A percentile compares a stretch with the other conserved stretches of the same genome.
phyloP scores from a whole-genome alignment of 2,329 filamentous ascomycete species.

The Fusarium pseudonygamai region DNA sequence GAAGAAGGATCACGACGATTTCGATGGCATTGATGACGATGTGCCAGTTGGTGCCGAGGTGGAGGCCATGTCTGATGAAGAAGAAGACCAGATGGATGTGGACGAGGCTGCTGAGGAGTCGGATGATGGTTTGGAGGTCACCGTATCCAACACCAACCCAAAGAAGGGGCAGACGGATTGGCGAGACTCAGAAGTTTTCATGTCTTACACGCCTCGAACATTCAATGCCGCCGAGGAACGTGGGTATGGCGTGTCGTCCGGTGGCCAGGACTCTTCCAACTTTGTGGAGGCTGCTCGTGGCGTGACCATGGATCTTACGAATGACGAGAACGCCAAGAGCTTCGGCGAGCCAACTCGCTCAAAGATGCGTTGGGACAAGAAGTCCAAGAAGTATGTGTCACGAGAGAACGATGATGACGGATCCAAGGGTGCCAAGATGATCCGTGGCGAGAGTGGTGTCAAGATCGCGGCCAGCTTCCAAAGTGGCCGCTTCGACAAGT shows the following conservation, averaged over 20 bases:
- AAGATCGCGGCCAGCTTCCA: slow-evolving; percentile 96
- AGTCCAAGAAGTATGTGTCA: slow-evolving; percentile 92
- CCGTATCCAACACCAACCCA: slow-evolving; percentile 68
- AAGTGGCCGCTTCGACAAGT: slow-evolving; percentile 90
- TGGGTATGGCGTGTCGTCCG: slow-evolving; percentile 91
- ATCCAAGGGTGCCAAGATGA: slow-evolving; percentile 74
- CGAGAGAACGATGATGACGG: slow-evolving; percentile 95
- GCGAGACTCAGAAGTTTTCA: slow-evolving; percentile 91
- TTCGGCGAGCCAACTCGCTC: slow-evolving; percentile 81
- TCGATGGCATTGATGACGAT: slow-evolving; percentile 46
- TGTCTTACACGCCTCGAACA: slow-evolving; percentile 90
- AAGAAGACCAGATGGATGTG: slow-evolving; percentile 50
- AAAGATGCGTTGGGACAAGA: slow-evolving; percentile 95
- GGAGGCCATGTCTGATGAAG: slow-evolving; percentile 41
- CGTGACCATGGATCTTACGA: slow-evolving; percentile 90
- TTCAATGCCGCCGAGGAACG: slow-evolving; percentile 87
- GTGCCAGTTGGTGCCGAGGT: slow-evolving; percentile 48
- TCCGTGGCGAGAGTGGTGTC: slow-evolving; percentile 89
- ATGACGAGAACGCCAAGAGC: slow-evolving; percentile 82
- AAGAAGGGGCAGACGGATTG: slow-evolving; percentile 70
- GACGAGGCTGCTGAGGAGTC: slow-evolving; percentile 61
- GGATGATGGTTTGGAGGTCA: slow-evolving; percentile 74
- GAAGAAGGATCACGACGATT: slow-evolving; percentile 51
- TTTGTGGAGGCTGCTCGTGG: slow-evolving; percentile 90
- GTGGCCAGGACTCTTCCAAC: slow-evolving; percentile 71